Conservation (phyloP, 257 asterid genomes). For the Sherardia arvensis region DNA sequence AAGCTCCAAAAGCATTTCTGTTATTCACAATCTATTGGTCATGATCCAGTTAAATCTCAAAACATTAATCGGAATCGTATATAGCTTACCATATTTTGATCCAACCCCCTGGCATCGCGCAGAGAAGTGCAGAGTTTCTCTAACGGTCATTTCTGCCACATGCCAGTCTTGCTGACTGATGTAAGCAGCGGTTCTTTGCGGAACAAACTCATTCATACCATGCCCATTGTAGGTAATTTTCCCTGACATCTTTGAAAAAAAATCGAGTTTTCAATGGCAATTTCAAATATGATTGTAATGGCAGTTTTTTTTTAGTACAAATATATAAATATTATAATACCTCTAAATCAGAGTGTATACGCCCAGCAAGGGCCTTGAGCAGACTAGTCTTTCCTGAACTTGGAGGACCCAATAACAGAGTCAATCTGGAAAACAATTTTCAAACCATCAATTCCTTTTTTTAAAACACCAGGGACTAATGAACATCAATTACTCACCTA, state of each 20-base stretch:
- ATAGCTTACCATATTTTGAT: conserved; percentile 63
- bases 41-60: conserved; percentile 23
- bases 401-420: conserved; percentile 89
- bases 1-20: conserved; percentile 96
- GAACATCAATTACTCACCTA: conserved; percentile 37
- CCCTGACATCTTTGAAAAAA: conserved; percentile 71
- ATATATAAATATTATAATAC: conserved; percentile 25
- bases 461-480: conserved; percentile 12
- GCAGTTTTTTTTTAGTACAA: no score
- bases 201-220: conserved; percentile 74
- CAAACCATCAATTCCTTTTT: conserved; percentile 2
- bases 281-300: background rate
- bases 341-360: conserved; percentile 74
- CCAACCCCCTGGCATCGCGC: conserved; percentile 95
- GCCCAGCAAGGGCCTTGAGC: conserved; percentile 89
- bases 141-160: conserved; percentile 86
- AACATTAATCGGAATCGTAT: background rate
- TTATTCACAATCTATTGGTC: conserved; percentile 18
- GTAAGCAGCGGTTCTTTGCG: conserved; percentile 81
- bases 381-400: conserved; percentile 96
- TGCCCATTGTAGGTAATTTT: conserved; percentile 87
- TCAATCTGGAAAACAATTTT: conserved; percentile 46
- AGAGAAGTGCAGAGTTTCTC: conserved; percentile 83
- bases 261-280: conserved; percentile 18
- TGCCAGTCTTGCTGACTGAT: conserved; percentile 91